Evolutionary conservation across 2,329 filamentous ascomycete genomes (phyloP).

Genomic region (Fusarium tanahbumbuense): DNA sequence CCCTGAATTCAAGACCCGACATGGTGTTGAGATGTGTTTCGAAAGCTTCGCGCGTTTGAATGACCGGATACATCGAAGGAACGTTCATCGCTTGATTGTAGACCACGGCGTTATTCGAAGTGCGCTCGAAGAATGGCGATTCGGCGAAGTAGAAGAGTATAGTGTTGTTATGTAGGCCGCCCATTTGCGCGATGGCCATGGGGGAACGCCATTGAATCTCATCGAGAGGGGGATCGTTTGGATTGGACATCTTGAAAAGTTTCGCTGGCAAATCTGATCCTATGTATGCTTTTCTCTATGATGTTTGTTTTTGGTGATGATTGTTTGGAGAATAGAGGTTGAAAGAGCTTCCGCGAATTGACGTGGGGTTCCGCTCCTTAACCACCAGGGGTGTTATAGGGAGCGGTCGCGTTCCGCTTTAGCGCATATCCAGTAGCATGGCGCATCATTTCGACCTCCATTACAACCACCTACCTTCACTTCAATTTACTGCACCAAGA

Average conservation of each 20-base stretch:
- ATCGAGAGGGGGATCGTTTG: constrained; percentile 67
- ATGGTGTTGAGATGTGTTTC: constrained; percentile 72
- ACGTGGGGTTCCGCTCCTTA: constrained; percentile 36
- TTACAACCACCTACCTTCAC: constrained; percentile 2
- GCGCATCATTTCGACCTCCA: constrained; percentile 18
- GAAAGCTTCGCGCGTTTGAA: constrained; percentile 71
- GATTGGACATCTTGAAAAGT: constrained; percentile 53
- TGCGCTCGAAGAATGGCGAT: constrained; percentile 75
- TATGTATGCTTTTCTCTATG: neutral
- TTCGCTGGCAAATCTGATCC: neutral
- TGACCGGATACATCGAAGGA: constrained; percentile 65
- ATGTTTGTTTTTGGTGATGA: constrained; percentile 12
- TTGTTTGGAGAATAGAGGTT: constrained; percentile 14
- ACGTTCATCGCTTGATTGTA: constrained; percentile 72
- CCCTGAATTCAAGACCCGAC: constrained; percentile 74
- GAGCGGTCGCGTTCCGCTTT: constrained; percentile 31
- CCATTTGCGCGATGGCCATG: constrained; percentile 60
- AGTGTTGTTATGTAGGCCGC: constrained; percentile 72
- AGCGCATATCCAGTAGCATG: constrained; percentile 18
- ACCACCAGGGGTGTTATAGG: constrained; percentile 1
- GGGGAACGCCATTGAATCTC: constrained; percentile 75
- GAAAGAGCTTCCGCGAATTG: constrained; percentile 19
- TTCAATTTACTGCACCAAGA: neutral
- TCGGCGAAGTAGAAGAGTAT: constrained; percentile 75
- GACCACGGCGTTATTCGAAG: constrained; percentile 74